Evolutionary conservation across 176 grass and related monocot species (phyloP), one percentile per base, ranked within the genome.

Genomic region (Oryza glumipatula): DNA sequence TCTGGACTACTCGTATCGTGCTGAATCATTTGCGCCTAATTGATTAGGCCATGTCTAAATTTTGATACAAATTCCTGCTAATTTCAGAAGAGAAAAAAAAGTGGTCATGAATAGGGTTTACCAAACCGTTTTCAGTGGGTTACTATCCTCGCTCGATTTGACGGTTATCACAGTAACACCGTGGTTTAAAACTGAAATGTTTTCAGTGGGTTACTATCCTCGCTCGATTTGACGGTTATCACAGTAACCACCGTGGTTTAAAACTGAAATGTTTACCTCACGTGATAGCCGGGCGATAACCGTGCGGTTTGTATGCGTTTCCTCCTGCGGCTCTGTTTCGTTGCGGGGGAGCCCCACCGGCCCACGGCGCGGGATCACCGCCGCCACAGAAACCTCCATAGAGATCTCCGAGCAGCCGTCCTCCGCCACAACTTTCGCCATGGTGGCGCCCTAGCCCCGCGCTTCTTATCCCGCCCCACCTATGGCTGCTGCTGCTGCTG

Each of bases 371-470:
- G 71, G 46, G 60, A 30, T 33, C 76, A 48, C 60, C 36, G 65
- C 13, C 81, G 81, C 81, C 81, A 88, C 87, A 84, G 63, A 84
- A 88, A 80, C 4, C 51, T 24, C 65, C 41, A 72, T 33, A 19
- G 41, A 28, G 52, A 72, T 65, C 47, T 48, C 82, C 19, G 65
- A 77, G 61, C 67, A 78, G 83, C 85, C 44, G 73, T 76, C 83
- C 79, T 98, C 85, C 87, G 88, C 91, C 95, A 98, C 84, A 93
- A 72, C 68, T 83, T 72, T 71, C 30, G 49, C 74, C 85, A 81
- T 90, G 91, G 73, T 39, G 81, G 83, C 83, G 70, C 83, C 72
- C 85, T 93, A 87, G 89, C 79, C 94, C 89, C 70, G 73, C 68
- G 21, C 74, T 90, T 83, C 80, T 85, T 91, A 84, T 91, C 85